Conservation (phyloP, 2,329 filamentous ascomycete species). For the Microdochium trichocladiopsis region DNA sequence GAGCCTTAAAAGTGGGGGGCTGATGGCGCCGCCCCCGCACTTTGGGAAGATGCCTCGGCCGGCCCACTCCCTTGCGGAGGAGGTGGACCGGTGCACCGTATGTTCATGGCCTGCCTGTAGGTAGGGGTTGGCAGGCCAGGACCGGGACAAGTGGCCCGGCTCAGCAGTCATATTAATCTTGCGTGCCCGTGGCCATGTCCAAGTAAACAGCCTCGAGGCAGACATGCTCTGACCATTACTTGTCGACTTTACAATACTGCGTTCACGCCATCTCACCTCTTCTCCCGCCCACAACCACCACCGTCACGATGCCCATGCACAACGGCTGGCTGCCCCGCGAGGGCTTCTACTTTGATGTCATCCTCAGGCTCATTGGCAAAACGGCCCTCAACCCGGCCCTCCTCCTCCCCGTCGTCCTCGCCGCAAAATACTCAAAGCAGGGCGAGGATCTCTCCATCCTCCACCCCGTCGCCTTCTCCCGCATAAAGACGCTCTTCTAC, state of each 20-base stretch:
- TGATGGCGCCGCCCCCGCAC: background rate
- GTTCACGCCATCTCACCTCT: too few species aligned
- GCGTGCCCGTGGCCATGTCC: too few species aligned
- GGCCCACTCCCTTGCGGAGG: too few species aligned
- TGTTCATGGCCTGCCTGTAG: too few species aligned
- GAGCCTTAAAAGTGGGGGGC: background rate
- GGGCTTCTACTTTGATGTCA: slow-evolving; percentile 53
- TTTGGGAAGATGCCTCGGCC: background rate
- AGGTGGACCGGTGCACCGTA: too few species aligned
- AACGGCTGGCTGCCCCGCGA: slow-evolving; percentile 47
- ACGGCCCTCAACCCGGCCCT: slow-evolving; percentile 60
- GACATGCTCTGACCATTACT: too few species aligned
- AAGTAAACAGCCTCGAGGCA: too few species aligned
- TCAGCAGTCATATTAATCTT: too few species aligned
- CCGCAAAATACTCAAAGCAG: slow-evolving; percentile 55
- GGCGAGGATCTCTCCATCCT: slow-evolving; percentile 48
- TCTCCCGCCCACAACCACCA: background rate
- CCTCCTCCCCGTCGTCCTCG: slow-evolving; percentile 55
- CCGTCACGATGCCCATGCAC: slow-evolving; percentile 34
- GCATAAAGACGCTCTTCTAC: slow-evolving; percentile 45
- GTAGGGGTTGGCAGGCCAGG: background rate
- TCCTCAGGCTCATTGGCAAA: slow-evolving; percentile 47
- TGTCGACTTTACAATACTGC: too few species aligned
- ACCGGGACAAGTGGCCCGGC: too few species aligned
- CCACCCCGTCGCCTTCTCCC: slow-evolving; percentile 41